Evolutionary conservation across 768 basidiomycete genomes (phyloP), one percentile per base, ranked within the genome.

Genomic region (Tremella fuciformis): DNA sequence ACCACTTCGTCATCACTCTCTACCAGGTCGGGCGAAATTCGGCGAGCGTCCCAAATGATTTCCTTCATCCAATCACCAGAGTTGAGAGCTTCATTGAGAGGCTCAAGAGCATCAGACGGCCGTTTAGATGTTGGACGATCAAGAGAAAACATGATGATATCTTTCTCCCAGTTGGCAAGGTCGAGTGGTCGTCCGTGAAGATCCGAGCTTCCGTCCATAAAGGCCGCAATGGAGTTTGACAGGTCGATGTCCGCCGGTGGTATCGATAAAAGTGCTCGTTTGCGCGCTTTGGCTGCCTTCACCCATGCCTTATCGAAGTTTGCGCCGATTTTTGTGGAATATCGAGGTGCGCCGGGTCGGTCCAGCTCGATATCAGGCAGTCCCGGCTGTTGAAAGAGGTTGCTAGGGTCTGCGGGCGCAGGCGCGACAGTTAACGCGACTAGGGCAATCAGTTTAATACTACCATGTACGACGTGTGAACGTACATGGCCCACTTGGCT

Each of bases 41-140:
- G 49, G 7, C 56, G 38, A 3, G 68, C 53, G 55, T 75, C 75
- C 71, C 73, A 75, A 29, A 75, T 71, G 49, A 78, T 66, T 16
- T 67, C 57, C n/a, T 69, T 47, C 15, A 76, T 59, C 77, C 77
- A 78, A 13, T 74, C 69, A 24, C 69, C 71, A 1, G 67, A 62
- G 22, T 75, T 69, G 15, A 78, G 55, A 11, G 65, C 29, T 7
- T 60, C 60, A 59, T 78, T 78, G 19, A 63, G 64, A 1, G 75
- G 73, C 16, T 64, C 57, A 0, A 71, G 60, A 18, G 62, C 50
- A 48, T 76, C 63, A 2, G 50, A 48, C 3, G 13, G 25, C n/a
- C 42, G 6, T 6, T 25, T 3, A 16, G 37, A 26, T 4, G 13
- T 11, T 11, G 18, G 26, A 0, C 58, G 70, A 50, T 49, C 73